Evolutionary conservation across 2,329 filamentous ascomycete species (phyloP).

Genomic region (Trichoderma afroharzianum): DNA sequence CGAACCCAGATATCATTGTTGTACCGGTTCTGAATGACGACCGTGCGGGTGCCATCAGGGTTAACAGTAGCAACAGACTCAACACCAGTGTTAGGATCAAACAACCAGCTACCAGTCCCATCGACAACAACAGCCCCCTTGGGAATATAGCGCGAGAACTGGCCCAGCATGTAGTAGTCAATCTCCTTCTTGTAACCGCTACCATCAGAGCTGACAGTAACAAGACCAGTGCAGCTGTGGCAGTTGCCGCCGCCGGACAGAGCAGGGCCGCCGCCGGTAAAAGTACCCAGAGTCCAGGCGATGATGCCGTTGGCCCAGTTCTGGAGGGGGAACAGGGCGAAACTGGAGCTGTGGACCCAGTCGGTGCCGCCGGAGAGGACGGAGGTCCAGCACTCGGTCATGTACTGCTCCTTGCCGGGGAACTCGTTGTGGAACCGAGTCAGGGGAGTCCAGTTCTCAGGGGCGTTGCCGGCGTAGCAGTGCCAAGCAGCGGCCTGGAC

Average conservation of each 20-base stretch:
- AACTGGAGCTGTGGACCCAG: conserved; percentile 38
- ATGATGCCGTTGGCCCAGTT: conserved; percentile 44
- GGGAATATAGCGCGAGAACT: conserved; percentile 48
- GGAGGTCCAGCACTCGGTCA: conserved; percentile 48
- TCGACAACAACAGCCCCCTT: conserved; percentile 41
- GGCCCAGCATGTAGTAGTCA: conserved; percentile 53
- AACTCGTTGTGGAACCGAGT: conserved; percentile 39
- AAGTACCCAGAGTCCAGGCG: conserved; percentile 44
- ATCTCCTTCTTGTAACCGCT: conserved; percentile 43
- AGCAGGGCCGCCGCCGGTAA: conserved; percentile 41
- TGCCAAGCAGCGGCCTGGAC: conserved; percentile 39
- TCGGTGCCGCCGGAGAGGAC: conserved; percentile 36
- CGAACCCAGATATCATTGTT: conserved; percentile 43
- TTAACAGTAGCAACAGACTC: conserved; percentile 46
- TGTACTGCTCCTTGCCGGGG: conserved; percentile 41
- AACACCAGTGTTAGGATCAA: conserved; percentile 36
- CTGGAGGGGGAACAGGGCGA: conserved; percentile 47
- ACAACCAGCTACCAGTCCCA: conserved; percentile 43
- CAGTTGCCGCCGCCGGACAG: conserved; percentile 39
- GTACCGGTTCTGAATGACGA: conserved; percentile 46
- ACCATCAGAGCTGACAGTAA: conserved; percentile 47
- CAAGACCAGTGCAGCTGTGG: conserved; percentile 46
- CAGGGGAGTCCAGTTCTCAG: conserved; percentile 35
- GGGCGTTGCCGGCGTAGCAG: conserved; percentile 35
- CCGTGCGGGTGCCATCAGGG: conserved; percentile 42